These are phyloP conservation scores for Wickerhamiella kazuoi DNA, from an alignment of 805 yeast genomes.

Conservation along the genomic window DNA sequence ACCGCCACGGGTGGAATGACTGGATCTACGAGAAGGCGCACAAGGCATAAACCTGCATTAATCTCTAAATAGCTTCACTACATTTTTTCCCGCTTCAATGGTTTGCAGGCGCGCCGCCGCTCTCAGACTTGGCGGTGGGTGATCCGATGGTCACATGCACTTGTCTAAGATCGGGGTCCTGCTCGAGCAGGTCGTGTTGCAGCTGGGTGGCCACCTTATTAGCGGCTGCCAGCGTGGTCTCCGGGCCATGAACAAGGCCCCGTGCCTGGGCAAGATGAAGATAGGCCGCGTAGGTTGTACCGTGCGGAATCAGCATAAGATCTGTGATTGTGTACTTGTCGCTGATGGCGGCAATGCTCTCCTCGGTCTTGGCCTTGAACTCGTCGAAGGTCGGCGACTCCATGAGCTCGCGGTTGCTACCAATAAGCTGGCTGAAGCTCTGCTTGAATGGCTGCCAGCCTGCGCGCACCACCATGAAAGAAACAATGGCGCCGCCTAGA, in stretches of 20 bases:
- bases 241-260: conserved; percentile 6
- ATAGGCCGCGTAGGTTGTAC: conserved; percentile 14
- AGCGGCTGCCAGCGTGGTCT: conserved; percentile 2
- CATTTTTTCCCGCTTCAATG: no score
- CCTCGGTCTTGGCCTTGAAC: conserved; percentile 6
- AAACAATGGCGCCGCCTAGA: conserved; percentile 77
- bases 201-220: conserved; percentile 9
- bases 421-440: conserved; percentile 63
- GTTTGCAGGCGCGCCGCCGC: no score
- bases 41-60: no score
- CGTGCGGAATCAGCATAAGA: conserved; percentile 14
- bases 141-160: conserved; percentile 9
- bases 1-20: conserved; percentile 76
- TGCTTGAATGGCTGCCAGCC: conserved; percentile 58
- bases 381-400: conserved; percentile 8
- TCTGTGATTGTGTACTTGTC: conserved; percentile 7
- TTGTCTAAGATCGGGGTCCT: conserved; percentile 11
- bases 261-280: no score
- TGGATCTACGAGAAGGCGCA: conserved; percentile 39
- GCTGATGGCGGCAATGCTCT: conserved; percentile 4
- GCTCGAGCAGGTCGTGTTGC: conserved; percentile 6
- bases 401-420: conserved; percentile 23
- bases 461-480: conserved; percentile 64
- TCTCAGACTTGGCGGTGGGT: no score
- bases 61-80: no score